Evolutionary conservation across 2,329 filamentous ascomycete genomes (phyloP).

Genomic region (Fusarium sp.): DNA sequence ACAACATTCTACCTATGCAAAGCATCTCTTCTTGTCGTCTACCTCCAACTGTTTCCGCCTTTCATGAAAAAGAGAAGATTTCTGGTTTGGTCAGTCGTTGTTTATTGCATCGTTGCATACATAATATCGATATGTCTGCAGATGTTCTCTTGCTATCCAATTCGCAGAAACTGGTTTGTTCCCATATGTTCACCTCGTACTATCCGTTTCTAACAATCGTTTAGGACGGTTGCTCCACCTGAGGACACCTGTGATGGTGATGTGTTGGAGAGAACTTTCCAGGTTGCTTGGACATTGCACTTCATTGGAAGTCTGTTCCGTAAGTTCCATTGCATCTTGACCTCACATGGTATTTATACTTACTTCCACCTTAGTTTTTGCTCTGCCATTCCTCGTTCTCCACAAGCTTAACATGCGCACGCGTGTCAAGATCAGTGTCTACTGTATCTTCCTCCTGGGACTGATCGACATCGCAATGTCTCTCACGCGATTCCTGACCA

Average conservation of each 20-base stretch:
- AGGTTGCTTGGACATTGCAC: conserved; percentile 33
- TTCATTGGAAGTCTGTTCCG: conserved; percentile 27
- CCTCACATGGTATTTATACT: rapidly evolving
- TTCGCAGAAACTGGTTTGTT: conserved; percentile 36
- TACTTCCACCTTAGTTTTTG: conserved; percentile 1
- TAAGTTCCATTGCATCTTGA: not conserved
- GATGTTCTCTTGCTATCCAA: conserved; percentile 35
- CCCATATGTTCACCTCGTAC: rapidly evolving
- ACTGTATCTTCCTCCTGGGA: conserved; percentile 36
- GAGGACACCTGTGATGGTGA: conserved; percentile 1
- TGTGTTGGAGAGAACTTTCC: conserved; percentile 14
- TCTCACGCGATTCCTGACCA: conserved; percentile 36
- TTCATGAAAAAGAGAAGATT: conserved; percentile 38
- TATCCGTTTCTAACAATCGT: not conserved
- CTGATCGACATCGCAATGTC: conserved; percentile 41
- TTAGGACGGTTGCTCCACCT: conserved; percentile 6
- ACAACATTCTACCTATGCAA: conserved; percentile 43
- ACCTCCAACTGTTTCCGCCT: conserved; percentile 37
- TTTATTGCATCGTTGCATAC: conserved; percentile 17
- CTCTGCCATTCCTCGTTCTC: conserved; percentile 23
- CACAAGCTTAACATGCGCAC: conserved; percentile 34
- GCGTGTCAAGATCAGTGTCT: conserved; percentile 32
- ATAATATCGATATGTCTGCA: conserved; percentile 15
- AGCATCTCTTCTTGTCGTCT: conserved; percentile 35
- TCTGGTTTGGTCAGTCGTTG: conserved; percentile 8